phyloP scores from a whole-genome alignment of 805 yeast genomes.

The Lipomyces orientalis region DNA sequence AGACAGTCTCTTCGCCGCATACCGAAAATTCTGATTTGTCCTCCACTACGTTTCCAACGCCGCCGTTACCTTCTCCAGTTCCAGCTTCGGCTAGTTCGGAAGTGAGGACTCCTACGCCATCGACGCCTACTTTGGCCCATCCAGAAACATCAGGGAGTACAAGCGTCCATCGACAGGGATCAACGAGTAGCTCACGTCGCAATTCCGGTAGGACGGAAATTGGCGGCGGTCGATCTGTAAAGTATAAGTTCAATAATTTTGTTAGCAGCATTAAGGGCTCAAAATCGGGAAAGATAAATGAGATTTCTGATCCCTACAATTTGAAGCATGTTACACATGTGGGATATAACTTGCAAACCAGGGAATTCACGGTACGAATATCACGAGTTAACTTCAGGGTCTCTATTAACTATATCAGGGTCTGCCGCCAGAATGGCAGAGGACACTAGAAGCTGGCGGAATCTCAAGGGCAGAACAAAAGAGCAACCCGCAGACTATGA shows the following conservation, averaged over 20 bases:
- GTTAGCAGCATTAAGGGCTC: conserved; percentile 27
- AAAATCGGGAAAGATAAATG: conserved; percentile 12
- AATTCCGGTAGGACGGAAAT: conserved; percentile 13
- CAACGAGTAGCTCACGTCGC: conserved; percentile 16
- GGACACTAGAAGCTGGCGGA: conserved; percentile 74
- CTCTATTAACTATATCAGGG: conserved; percentile 52
- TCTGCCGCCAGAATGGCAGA: conserved; percentile 84
- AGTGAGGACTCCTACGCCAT: not conserved
- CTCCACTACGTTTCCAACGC: conserved; percentile 11
- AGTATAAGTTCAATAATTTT: conserved; percentile 20
- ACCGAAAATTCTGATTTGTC: not conserved
- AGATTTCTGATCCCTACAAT: conserved; percentile 90
- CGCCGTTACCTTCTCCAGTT: conserved; percentile 18
- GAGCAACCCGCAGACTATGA: conserved; percentile 82
- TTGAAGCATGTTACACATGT: conserved; percentile 90
- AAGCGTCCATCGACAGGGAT: not conserved
- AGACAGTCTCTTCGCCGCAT: not conserved
- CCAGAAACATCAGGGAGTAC: conserved; percentile 3
- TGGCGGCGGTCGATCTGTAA: conserved; percentile 23
- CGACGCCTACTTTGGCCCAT: not conserved
- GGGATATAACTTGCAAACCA: conserved; percentile 74
- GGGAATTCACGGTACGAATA: conserved; percentile 58
- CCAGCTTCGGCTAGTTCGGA: not conserved
- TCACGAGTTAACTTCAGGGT: not conserved
- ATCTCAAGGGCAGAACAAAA: conserved; percentile 78